These are phyloP conservation scores for Macrophomina pseudophaseolina DNA, from an alignment of 2,329 filamentous ascomycete genomes.

Conservation along the genomic window DNA sequence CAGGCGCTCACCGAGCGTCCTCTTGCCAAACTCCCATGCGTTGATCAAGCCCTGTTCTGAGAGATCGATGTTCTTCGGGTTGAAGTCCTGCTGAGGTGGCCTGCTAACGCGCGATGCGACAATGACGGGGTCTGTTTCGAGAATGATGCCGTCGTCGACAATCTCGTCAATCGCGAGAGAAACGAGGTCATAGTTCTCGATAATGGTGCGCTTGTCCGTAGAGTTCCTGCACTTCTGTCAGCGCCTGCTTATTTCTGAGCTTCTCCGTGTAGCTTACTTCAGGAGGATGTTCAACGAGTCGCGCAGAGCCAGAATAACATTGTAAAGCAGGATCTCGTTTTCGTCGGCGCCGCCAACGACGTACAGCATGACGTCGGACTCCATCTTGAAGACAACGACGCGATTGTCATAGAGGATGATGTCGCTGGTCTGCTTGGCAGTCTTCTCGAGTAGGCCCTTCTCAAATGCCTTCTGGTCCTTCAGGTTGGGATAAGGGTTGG, in stretches of 20 bases:
- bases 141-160: slow-evolving; percentile 75
- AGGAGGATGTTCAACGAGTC: slow-evolving; percentile 90
- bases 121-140: slow-evolving; percentile 95
- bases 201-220: slow-evolving; percentile 94
- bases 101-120: slow-evolving; percentile 91
- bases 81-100: slow-evolving; percentile 86
- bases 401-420: slow-evolving; percentile 98
- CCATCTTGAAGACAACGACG: slow-evolving; percentile 96
- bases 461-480: slow-evolving; percentile 97
- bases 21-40: slow-evolving; percentile 79
- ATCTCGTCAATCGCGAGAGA: slow-evolving; percentile 89
- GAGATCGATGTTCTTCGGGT: slow-evolving; percentile 89
- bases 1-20: slow-evolving; percentile 24
- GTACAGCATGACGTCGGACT: slow-evolving; percentile 96
- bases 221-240: slow-evolving; percentile 69
- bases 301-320: slow-evolving; percentile 86
- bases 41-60: slow-evolving; percentile 96
- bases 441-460: slow-evolving; percentile 92
- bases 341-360: slow-evolving; percentile 90
- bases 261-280: slow-evolving; percentile 66
- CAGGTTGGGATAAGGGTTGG: slow-evolving; percentile 81
- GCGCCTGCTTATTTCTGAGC: not conserved
- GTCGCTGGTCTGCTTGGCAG: slow-evolving; percentile 91
- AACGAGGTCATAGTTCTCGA: slow-evolving; percentile 98
- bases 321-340: slow-evolving; percentile 97